These are phyloP conservation scores for Escovopsis sp. DNA, from an alignment of 2,329 filamentous ascomycete species.

Conservation along the genomic window DNA sequence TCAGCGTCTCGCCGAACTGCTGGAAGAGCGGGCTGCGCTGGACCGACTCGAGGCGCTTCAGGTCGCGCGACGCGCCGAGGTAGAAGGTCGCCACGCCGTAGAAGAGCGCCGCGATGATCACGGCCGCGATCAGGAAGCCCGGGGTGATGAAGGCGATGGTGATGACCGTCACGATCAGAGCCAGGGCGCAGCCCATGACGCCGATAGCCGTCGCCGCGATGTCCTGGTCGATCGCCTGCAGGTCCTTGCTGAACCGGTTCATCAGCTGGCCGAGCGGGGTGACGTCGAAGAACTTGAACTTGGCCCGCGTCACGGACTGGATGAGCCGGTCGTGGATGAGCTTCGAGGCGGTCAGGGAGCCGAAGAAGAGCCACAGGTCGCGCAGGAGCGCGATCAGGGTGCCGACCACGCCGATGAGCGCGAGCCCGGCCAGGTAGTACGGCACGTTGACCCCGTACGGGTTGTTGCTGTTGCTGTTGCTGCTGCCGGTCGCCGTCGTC, in stretches of 20 bases:
- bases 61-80: constrained; percentile 78
- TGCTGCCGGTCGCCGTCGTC: no score
- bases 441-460: constrained; percentile 51
- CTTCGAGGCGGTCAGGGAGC: constrained; percentile 76
- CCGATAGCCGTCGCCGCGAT: constrained; percentile 82
- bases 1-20: constrained; percentile 91
- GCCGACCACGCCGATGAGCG: constrained; percentile 60
- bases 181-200: constrained; percentile 48
- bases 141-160: constrained; percentile 84
- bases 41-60: constrained; percentile 89
- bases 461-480: neutral
- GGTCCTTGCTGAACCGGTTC: constrained; percentile 96
- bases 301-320: constrained; percentile 66
- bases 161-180: constrained; percentile 68
- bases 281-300: constrained; percentile 95
- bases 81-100: constrained; percentile 77
- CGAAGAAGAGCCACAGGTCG: constrained; percentile 83
- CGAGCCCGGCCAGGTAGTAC: constrained; percentile 79
- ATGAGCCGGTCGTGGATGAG: constrained; percentile 71
- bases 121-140: constrained; percentile 71
- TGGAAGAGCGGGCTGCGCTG: constrained; percentile 93
- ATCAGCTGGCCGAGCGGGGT: constrained; percentile 93
- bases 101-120: constrained; percentile 76
- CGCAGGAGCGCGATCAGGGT: constrained; percentile 69
- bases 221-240: constrained; percentile 90